Conservation (phyloP, 2,329 filamentous ascomycete species). For the Pseudogymnoascus sp. region DNA sequence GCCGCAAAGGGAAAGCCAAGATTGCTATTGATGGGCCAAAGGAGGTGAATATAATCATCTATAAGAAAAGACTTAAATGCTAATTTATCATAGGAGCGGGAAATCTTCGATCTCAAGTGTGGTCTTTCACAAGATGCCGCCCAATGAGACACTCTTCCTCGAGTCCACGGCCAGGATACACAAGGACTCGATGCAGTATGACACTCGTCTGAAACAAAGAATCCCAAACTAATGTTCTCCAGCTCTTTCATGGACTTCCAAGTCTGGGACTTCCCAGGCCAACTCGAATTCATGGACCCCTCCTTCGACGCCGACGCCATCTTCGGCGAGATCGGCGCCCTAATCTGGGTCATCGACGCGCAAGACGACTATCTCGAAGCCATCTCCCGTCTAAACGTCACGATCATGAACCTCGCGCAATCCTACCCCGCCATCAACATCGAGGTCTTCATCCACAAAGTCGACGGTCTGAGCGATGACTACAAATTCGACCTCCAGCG, state of each 20-base stretch:
- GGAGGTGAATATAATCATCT: constrained; percentile 51
- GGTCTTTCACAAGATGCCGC: constrained; percentile 96
- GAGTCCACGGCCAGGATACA: constrained; percentile 92
- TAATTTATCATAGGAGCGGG: constrained; percentile 59
- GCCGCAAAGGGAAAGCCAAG: constrained; percentile 63
- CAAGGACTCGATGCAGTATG: constrained; percentile 90
- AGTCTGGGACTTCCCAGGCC: constrained; percentile 94
- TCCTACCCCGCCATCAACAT: constrained; percentile 91
- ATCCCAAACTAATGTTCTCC: background rate
- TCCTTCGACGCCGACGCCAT: constrained; percentile 87
- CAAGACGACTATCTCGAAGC: constrained; percentile 97
- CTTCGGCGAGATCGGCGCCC: constrained; percentile 84
- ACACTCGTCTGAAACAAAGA: constrained; percentile 6
- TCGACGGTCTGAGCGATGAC: constrained; percentile 93
- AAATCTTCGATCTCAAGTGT: constrained; percentile 98
- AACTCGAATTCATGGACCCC: constrained; percentile 85
- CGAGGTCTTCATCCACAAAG: constrained; percentile 98
- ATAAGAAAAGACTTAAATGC: background rate
- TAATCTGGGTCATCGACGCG: constrained; percentile 98
- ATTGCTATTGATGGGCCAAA: constrained; percentile 87
- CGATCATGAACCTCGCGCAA: constrained; percentile 80
- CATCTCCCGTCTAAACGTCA: constrained; percentile 75
- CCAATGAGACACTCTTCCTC: constrained; percentile 89
- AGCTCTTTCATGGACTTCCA: constrained; percentile 99
- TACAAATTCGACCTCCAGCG: constrained; percentile 94